A percentile compares a stretch with the other conserved stretches of the same genome.
phyloP scores from a whole-genome alignment of 176 grass and related monocot genomes.

The Oryza rufipogon region DNA sequence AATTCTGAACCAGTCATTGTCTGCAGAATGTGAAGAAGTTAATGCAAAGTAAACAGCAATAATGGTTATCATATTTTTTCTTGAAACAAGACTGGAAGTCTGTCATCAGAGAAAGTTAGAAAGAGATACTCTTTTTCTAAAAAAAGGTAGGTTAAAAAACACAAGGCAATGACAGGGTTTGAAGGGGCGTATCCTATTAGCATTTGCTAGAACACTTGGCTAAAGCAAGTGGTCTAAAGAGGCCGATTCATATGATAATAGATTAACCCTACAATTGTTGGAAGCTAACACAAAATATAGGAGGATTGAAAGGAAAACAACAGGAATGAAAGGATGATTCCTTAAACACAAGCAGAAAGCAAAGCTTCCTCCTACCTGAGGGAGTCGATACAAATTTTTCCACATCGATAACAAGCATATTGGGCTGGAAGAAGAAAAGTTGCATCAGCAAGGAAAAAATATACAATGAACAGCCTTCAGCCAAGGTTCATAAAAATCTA shows the following conservation, averaged over 20 bases:
- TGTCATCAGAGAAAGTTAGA: conserved; percentile 5
- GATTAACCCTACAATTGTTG: not conserved
- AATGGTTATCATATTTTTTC: not conserved
- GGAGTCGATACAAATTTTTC: conserved; percentile 83
- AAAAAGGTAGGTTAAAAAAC: conserved; percentile 17
- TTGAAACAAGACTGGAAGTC: conserved; percentile 5
- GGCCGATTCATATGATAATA: conserved; percentile 15
- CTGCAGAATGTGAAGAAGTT: conserved; percentile 37
- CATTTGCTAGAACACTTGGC: conserved; percentile 12
- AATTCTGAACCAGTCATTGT: conserved; percentile 85
- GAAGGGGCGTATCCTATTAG: not conserved
- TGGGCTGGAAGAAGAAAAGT: conserved; percentile 71
- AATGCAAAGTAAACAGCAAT: conserved; percentile 19
- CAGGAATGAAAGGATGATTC: conserved; percentile 2
- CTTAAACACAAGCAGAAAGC: conserved; percentile 34
- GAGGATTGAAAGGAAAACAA: not conserved
- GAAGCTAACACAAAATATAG: conserved; percentile 7
- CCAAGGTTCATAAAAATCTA: conserved; percentile 35
- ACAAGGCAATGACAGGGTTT: conserved; percentile 1
- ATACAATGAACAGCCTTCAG: conserved; percentile 12
- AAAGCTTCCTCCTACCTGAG: conserved; percentile 56
- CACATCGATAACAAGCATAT: conserved; percentile 94
- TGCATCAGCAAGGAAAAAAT: conserved; percentile 1
- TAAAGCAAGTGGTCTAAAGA: conserved; percentile 33
- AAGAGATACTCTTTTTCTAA: conserved; percentile 3